Evolutionary conservation across 2,329 filamentous ascomycete species (phyloP).

Genomic region (Nemania diffusa): DNA sequence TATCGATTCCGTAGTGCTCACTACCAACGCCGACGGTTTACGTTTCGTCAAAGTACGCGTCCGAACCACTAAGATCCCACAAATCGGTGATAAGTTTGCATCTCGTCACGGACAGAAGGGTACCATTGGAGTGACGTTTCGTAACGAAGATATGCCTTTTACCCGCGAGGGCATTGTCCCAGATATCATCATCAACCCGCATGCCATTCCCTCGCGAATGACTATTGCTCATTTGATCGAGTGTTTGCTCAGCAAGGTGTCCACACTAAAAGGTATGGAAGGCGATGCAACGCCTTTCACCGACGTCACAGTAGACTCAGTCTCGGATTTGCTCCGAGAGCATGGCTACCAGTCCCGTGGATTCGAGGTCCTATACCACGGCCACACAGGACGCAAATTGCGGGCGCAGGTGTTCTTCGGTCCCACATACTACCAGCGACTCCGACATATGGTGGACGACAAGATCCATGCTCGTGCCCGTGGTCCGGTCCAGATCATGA

Average conservation of each 20-base stretch:
- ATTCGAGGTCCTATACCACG: constrained; percentile 99
- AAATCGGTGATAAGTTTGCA: constrained; percentile 99
- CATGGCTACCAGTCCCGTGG: constrained; percentile 97
- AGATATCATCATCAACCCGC: constrained; percentile 98
- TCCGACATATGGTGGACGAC: constrained; percentile 99
- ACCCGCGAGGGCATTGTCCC: constrained; percentile 90
- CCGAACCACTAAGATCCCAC: constrained; percentile 95
- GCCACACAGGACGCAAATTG: constrained; percentile 93
- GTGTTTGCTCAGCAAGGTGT: constrained; percentile 96
- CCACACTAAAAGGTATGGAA: constrained; percentile 91
- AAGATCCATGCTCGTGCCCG: constrained; percentile 99
- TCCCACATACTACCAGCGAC: constrained; percentile 97
- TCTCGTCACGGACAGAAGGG: constrained; percentile 99
- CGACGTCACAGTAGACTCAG: constrained; percentile 93
- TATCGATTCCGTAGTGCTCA: constrained; percentile 90
- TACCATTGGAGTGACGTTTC: constrained; percentile 98
- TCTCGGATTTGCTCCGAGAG: constrained; percentile 85
- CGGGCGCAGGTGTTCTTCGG: constrained; percentile 96
- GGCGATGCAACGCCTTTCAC: constrained; percentile 98
- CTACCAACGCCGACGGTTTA: constrained; percentile 92
- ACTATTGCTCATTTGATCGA: constrained; percentile 99
- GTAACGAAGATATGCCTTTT: constrained; percentile 99
- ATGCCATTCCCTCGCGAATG: constrained; percentile 99
- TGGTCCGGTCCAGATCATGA: constrained; percentile 96
- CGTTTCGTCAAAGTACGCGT: constrained; percentile 98